Percentiles rank a stretch among this genome's conserved stretches.
phyloP scores from a whole-genome alignment of 495 filamentous ascomycete species.

The Penicillium bialowiezense region DNA sequence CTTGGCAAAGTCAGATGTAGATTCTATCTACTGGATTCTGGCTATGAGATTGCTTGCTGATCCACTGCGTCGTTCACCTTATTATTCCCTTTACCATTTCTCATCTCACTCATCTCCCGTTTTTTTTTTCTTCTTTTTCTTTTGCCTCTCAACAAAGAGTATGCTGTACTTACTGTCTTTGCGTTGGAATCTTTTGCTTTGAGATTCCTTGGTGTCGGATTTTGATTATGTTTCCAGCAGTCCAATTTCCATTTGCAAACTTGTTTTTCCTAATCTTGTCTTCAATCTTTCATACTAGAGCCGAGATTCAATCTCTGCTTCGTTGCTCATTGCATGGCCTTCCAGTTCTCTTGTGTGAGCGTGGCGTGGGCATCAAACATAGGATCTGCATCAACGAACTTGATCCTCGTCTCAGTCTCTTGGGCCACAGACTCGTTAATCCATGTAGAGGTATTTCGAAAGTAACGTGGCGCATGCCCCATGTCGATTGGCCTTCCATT shows the following conservation, averaged over 20 bases:
- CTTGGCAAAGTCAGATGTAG: constrained; percentile 29
- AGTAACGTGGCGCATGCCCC: no score
- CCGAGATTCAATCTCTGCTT: neutral
- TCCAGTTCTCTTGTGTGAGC: constrained; percentile 12
- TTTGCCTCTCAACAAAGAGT: constrained; percentile 24
- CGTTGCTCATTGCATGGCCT: neutral
- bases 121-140: constrained; percentile 25
- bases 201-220: constrained; percentile 23
- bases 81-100: constrained; percentile 14
- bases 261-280: constrained; percentile 7
- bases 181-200: constrained; percentile 13
- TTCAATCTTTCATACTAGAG: constrained; percentile 6
- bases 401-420: constrained; percentile 1
- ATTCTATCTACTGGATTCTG: constrained; percentile 33
- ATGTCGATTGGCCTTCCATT: no score
- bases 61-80: constrained; percentile 20
- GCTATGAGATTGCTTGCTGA: constrained; percentile 31
- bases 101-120: constrained; percentile 22
- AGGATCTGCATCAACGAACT: constrained; percentile 16
- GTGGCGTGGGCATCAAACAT: constrained; percentile 19
- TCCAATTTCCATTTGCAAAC: constrained; percentile 26
- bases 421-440: no score
- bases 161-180: constrained; percentile 32
- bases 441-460: constrained; percentile 4
- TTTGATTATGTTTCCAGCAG: constrained; percentile 22